Evolutionary conservation across 2,329 filamentous ascomycete genomes (phyloP).

Genomic region (Kalmusia sp.): DNA sequence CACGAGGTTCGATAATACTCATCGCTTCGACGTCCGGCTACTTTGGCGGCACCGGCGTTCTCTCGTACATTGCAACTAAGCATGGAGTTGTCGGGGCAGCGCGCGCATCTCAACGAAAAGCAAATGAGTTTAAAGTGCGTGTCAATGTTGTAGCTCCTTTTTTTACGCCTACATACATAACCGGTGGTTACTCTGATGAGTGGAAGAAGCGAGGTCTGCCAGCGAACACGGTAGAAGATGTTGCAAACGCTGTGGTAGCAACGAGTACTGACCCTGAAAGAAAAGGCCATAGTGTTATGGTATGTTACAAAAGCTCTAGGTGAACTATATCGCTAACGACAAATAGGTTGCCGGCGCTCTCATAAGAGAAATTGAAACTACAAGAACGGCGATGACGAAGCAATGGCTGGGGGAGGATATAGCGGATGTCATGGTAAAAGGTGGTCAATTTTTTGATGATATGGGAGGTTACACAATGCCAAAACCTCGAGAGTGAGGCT

Average conservation of each 20-base stretch:
- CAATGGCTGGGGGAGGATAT: slow-evolving; percentile 46
- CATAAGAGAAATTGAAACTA: slow-evolving; percentile 39
- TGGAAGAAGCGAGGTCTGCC: slow-evolving; percentile 51
- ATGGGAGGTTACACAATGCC: slow-evolving; percentile 46
- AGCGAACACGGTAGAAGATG: slow-evolving; percentile 51
- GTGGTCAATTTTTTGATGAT: slow-evolving; percentile 43
- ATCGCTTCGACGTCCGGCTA: slow-evolving; percentile 53
- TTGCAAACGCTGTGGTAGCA: slow-evolving; percentile 51
- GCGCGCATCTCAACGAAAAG: slow-evolving; percentile 46
- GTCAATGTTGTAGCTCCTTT: slow-evolving; percentile 59
- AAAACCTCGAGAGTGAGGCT: slow-evolving; percentile 25
- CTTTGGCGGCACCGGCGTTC: slow-evolving; percentile 52
- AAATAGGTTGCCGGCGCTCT: slow-evolving; percentile 37
- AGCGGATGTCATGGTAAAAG: slow-evolving; percentile 37
- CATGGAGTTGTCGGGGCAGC: slow-evolving; percentile 52
- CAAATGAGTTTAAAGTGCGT: slow-evolving; percentile 45
- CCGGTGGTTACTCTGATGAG: slow-evolving; percentile 45
- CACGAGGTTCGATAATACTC: slow-evolving; percentile 49
- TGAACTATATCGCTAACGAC: slow-evolving; percentile 4
- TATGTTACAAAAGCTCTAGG: slow-evolving; percentile 11
- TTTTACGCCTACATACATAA: slow-evolving; percentile 55
- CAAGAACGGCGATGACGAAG: slow-evolving; percentile 29
- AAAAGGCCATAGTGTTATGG: slow-evolving; percentile 39
- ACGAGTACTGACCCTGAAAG: slow-evolving; percentile 42
- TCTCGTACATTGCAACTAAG: slow-evolving; percentile 54